Evolutionary conservation across 2,329 filamentous ascomycete genomes (phyloP).

Genomic region (Penicillium olsonii): DNA sequence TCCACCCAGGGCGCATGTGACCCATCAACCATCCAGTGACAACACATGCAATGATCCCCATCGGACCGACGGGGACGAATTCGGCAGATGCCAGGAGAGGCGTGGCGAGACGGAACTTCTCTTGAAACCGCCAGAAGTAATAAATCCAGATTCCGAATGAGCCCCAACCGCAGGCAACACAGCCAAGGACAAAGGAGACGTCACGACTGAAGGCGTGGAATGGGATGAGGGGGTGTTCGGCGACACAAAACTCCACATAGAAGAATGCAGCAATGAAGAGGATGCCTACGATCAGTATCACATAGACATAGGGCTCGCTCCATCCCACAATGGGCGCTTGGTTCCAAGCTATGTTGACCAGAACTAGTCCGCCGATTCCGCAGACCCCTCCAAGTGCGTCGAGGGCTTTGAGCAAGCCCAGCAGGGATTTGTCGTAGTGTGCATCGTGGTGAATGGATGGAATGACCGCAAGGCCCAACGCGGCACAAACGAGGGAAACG

Average conservation of each 20-base stretch:
- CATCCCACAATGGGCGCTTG: slow-evolving; percentile 64
- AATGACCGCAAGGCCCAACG: slow-evolving; percentile 38
- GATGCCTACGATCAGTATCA: slow-evolving; percentile 59
- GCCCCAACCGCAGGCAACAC: slow-evolving; percentile 44
- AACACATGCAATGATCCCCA: slow-evolving; percentile 34
- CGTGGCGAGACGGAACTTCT: slow-evolving; percentile 24
- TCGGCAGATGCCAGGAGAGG: slow-evolving; percentile 35
- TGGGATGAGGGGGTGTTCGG: slow-evolving; percentile 59
- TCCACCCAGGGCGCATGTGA: slow-evolving; percentile 23
- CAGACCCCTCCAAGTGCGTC: slow-evolving; percentile 46
- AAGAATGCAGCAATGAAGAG: slow-evolving; percentile 58
- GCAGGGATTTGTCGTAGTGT: slow-evolving; percentile 2
- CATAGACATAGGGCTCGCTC: slow-evolving; percentile 57
- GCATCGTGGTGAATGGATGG: slow-evolving; percentile 17
- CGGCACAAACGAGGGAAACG: slow-evolving; percentile 37
- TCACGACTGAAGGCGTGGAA: slow-evolving; percentile 44
- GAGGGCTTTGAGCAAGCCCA: slow-evolving; percentile 22
- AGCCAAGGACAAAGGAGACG: slow-evolving; percentile 39
- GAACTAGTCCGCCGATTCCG: slow-evolving; percentile 58
- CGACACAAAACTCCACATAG: slow-evolving; percentile 49
- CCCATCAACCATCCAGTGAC: slow-evolving; percentile 28
- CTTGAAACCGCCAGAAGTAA: slow-evolving; percentile 40
- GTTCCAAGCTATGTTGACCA: slow-evolving; percentile 70
- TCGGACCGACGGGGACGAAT: slow-evolving; percentile 30
- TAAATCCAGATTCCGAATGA: slow-evolving; percentile 46